Evolutionary conservation across 176 grass and related monocot genomes (phyloP).

Genomic region (Oryza glaberrima): DNA sequence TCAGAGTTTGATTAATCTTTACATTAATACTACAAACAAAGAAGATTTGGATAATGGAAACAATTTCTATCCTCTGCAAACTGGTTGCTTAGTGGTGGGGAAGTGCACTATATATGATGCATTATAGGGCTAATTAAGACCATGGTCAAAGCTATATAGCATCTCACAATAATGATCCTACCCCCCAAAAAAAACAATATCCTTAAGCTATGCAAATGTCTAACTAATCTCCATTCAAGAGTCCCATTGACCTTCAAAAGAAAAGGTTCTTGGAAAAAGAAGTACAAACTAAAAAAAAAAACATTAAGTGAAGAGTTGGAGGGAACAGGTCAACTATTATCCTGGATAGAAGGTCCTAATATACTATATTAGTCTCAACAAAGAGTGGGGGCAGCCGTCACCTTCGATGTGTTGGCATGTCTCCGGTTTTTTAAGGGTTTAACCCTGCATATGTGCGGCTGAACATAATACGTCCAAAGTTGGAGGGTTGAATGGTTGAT

Average conservation of each 20-base stretch:
- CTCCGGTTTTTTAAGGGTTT: neutral
- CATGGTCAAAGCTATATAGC: neutral
- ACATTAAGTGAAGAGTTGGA: neutral
- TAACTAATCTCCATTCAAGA: slow-evolving; percentile 7
- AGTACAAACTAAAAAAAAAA: no score
- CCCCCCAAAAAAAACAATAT: neutral
- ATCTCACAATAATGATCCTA: neutral
- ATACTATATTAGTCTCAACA: neutral
- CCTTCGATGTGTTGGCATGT: slow-evolving; percentile 43
- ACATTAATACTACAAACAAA: no score
- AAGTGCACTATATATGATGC: no score
- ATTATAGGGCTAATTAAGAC: neutral
- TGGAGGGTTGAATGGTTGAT: neutral
- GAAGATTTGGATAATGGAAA: neutral
- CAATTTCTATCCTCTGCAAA: neutral
- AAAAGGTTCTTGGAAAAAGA: neutral
- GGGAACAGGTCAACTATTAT: slow-evolving; percentile 54
- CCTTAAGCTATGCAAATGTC: neutral
- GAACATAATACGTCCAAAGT: neutral
- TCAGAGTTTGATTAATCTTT: no score
- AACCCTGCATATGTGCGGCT: neutral
- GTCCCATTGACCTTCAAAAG: slow-evolving; percentile 29
- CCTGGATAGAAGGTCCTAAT: slow-evolving; percentile 22
- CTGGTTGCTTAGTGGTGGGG: neutral
- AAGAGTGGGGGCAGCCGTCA: slow-evolving; percentile 41